These are phyloP conservation scores for Phoenix dactylifera DNA, from an alignment of 176 grass and related monocot genomes.

Conservation along the genomic window DNA sequence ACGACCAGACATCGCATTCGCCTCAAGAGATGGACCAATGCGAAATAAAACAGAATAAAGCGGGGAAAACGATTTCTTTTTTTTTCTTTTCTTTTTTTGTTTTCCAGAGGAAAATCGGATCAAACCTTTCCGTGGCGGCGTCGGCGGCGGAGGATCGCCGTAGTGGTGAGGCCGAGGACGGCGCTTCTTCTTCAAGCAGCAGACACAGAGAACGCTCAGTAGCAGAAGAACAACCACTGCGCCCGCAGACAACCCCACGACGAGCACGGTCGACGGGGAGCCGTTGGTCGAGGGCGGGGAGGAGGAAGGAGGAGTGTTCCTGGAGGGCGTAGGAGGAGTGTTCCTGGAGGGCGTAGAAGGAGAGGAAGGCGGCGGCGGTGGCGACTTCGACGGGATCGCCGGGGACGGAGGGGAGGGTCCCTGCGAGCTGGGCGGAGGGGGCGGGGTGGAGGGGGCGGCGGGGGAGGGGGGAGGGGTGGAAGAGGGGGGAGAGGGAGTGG, in stretches of 20 bases:
- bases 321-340: background rate
- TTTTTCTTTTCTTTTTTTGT: too few species aligned
- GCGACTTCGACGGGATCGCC: background rate
- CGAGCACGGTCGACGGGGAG: conserved; percentile 23
- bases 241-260: conserved; percentile 49
- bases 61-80: too few species aligned
- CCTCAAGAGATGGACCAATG: too few species aligned
- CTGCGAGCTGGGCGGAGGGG: background rate
- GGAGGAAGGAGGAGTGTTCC: background rate
- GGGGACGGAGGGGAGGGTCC: conserved; percentile 12
- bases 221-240: conserved; percentile 45
- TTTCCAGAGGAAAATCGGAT: background rate
- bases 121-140: conserved; percentile 53
- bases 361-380: background rate
- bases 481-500: background rate
- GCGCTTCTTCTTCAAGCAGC: conserved; percentile 46
- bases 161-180: conserved; percentile 38
- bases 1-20: too few species aligned
- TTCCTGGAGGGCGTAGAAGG: too few species aligned
- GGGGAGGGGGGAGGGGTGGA: conserved; percentile 8
- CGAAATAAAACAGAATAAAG: too few species aligned
- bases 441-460: background rate
- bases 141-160: conserved; percentile 30
- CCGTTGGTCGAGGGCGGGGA: conserved; percentile 6
- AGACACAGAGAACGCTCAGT: conserved; percentile 47